These are phyloP conservation scores for Leccinum boreale DNA, from an alignment of 768 basidiomycete species.

Conservation along the genomic window DNA sequence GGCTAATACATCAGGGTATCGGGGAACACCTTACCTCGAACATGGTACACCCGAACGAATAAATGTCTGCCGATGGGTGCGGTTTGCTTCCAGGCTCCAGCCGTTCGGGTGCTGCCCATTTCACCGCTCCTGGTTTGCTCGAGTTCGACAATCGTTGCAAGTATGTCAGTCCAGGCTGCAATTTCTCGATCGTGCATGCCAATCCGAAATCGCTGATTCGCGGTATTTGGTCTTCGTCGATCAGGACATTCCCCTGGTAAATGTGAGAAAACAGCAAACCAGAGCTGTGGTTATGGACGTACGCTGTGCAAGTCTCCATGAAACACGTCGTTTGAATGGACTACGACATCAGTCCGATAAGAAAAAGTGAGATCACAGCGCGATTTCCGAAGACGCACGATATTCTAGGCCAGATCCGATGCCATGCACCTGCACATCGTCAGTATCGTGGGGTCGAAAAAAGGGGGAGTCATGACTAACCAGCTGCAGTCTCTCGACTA, in stretches of 20 bases:
- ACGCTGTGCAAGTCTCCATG: not conserved
- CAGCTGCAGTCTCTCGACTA: too few species aligned
- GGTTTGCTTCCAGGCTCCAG: not conserved
- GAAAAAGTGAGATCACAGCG: not conserved
- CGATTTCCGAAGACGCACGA: not conserved
- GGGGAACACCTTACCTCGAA: not conserved
- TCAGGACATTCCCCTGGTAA: not conserved
- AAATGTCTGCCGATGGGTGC: not conserved
- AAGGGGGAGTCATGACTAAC: too few species aligned
- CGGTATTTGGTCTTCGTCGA: not conserved
- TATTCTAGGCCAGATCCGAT: not conserved
- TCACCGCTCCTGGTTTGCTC: not conserved
- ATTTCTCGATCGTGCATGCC: not conserved
- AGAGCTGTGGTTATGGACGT: not conserved
- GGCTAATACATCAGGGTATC: not conserved
- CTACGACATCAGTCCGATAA: not conserved
- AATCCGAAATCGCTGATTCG: not conserved
- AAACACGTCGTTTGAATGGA: not conserved
- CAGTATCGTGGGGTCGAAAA: not conserved
- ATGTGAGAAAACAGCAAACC: not conserved
- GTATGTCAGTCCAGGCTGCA: not conserved
- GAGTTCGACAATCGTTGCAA: not conserved
- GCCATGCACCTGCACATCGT: not conserved
- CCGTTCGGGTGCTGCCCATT: constrained; percentile 3
- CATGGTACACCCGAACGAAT: constrained; percentile 2